Evolutionary conservation across 257 asterid species (phyloP).

Genomic region (Agastache rugosa): DNA sequence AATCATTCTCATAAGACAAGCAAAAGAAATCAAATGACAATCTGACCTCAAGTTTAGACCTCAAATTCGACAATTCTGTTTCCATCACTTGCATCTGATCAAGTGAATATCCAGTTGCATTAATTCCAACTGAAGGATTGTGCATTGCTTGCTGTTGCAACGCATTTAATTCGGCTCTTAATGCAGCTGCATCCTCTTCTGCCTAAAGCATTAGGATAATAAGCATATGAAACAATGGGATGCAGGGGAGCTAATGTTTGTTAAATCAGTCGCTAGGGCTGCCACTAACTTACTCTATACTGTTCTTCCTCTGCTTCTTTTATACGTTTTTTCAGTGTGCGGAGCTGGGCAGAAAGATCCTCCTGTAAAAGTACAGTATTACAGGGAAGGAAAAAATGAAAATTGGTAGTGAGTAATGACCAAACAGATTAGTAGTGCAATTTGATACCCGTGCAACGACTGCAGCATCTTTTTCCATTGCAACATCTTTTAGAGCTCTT

Average conservation of each 20-base stretch:
- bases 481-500: conserved; percentile 94
- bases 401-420: not conserved
- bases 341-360: conserved; percentile 96
- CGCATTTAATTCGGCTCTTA: conserved; percentile 84
- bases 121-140: conserved; percentile 48
- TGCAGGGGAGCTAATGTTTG: conserved; percentile 26
- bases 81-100: conserved; percentile 86
- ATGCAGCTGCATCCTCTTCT: conserved; percentile 95
- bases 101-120: conserved; percentile 53
- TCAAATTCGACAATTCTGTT: conserved; percentile 71
- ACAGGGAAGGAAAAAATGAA: conserved; percentile 27
- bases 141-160: conserved; percentile 88
- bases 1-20: conserved; percentile 23
- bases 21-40: conserved; percentile 27
- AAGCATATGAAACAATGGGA: conserved; percentile 18
- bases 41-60: conserved; percentile 82
- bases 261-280: conserved; percentile 26
- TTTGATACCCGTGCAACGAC: conserved; percentile 87
- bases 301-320: conserved; percentile 99
- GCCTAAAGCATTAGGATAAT: conserved; percentile 61
- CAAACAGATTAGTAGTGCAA: conserved; percentile 28
- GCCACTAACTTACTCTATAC: conserved; percentile 65
- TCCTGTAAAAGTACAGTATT: conserved; percentile 63
- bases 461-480: conserved; percentile 99
- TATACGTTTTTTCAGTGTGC: conserved; percentile 74